phyloP scores from a whole-genome alignment of 1,284 basidiomycete species.

The Pseudozyma pruni region DNA sequence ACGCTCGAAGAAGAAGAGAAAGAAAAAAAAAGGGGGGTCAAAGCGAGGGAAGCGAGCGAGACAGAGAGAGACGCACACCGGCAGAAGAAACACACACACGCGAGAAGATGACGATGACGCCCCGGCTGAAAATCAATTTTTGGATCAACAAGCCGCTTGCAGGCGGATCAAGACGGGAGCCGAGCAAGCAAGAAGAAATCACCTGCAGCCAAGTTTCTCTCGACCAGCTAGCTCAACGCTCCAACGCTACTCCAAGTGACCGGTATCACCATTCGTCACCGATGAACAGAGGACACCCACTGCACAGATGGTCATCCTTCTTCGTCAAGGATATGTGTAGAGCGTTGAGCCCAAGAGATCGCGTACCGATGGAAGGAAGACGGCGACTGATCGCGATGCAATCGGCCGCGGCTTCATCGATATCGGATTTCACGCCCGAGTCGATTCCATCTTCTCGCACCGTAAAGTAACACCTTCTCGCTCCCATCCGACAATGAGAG shows the following conservation, averaged over 20 bases:
- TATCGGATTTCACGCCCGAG: conserved; percentile 37
- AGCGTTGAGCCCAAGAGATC: too few relatives aligned
- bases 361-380: background rate
- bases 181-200: conserved; percentile 8
- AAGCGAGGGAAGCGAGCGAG: conserved; percentile 7
- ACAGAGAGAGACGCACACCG: conserved; percentile 3
- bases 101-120: conserved; percentile 5
- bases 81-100: conserved; percentile 4
- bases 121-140: background rate
- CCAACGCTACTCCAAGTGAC: too few relatives aligned
- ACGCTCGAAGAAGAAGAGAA: background rate
- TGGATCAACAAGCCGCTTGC: background rate
- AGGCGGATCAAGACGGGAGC: conserved; percentile 9
- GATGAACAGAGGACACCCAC: too few relatives aligned
- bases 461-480: too few relatives aligned
- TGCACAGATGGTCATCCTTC: too few relatives aligned
- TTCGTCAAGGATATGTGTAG: too few relatives aligned
- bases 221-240: too few relatives aligned
- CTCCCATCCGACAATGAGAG: background rate
- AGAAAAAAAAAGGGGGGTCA: background rate
- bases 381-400: background rate
- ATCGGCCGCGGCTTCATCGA: conserved; percentile 12
- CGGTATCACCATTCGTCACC: too few relatives aligned
- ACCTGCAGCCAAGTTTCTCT: too few relatives aligned
- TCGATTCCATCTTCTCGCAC: too few relatives aligned